phyloP scores from a whole-genome alignment of 495 filamentous ascomycete species.

The Hyaloscypha variabilis region DNA sequence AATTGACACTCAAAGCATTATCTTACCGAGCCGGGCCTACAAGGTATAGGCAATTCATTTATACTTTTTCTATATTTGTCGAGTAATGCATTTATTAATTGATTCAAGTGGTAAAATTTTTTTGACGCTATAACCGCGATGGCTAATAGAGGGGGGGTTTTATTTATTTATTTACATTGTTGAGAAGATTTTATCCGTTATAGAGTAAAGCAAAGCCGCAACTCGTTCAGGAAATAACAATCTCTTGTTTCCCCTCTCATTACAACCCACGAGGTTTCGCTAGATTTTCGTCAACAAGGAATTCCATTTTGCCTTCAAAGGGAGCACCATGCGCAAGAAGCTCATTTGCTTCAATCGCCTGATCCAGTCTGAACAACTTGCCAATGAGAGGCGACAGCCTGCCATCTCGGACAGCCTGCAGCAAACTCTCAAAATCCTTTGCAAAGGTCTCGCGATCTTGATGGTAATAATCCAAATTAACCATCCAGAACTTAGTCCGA shows the following conservation, averaged over 20 bases:
- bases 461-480: neutral
- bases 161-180: too few species aligned
- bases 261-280: neutral
- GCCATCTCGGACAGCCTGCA: neutral
- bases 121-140: too few species aligned
- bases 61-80: too few species aligned
- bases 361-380: neutral
- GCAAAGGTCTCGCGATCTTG: neutral
- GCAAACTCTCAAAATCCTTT: neutral
- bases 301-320: neutral
- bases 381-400: neutral
- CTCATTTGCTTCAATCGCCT: conserved; percentile 3
- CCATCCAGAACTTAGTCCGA: neutral
- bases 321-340: neutral
- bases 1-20: too few species aligned
- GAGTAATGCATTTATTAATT: too few species aligned
- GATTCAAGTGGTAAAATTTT: too few species aligned
- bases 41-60: too few species aligned
- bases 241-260: neutral
- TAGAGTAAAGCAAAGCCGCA: too few species aligned
- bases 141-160: too few species aligned
- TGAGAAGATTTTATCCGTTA: too few species aligned
- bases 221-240: neutral
- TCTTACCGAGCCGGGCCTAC: too few species aligned
- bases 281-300: neutral